A percentile compares a stretch with the other conserved stretches of the same genome.
Evolutionary conservation across 2,329 filamentous ascomycete genomes (phyloP).

Genomic region (Beauveria sp.): DNA sequence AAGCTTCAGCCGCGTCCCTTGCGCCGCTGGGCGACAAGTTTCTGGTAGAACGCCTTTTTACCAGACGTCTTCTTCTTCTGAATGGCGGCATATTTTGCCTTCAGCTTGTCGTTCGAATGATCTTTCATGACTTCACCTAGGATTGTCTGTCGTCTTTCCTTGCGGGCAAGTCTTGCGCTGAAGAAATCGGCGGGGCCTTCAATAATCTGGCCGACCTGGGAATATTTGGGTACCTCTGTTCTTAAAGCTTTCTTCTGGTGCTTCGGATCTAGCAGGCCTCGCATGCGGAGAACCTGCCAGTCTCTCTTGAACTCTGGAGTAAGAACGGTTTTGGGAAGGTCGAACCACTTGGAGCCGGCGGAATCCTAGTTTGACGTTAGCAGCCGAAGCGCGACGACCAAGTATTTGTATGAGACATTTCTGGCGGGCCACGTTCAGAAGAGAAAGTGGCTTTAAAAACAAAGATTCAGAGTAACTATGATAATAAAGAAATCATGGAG

Average conservation of each 20-base stretch:
- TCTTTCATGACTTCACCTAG: conserved; percentile 67
- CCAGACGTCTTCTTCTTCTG: conserved; percentile 77
- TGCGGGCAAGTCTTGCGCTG: conserved; percentile 72
- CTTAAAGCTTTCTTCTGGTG: conserved; percentile 87
- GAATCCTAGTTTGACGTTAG: conserved; percentile 34
- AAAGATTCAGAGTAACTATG: conserved; percentile 68
- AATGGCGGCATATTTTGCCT: conserved; percentile 79
- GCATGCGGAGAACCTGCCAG: conserved; percentile 81
- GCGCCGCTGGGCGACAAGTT: conserved; percentile 46
- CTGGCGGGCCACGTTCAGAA: neutral
- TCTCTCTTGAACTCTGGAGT: conserved; percentile 84
- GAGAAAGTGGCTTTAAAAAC: conserved; percentile 8
- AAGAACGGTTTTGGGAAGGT: conserved; percentile 75
- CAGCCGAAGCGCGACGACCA: neutral
- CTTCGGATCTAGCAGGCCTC: conserved; percentile 81
- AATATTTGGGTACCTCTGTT: conserved; percentile 63
- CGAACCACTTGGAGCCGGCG: conserved; percentile 78
- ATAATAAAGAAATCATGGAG: conserved; percentile 45
- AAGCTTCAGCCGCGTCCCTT: conserved; percentile 15
- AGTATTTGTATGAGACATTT: neutral
- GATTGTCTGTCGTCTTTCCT: conserved; percentile 79
- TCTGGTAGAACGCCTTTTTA: conserved; percentile 84
- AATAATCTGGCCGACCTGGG: conserved; percentile 80
- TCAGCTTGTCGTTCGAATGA: conserved; percentile 59
- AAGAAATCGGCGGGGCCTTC: conserved; percentile 85